Evolutionary conservation across 139 green algal species (phyloP).

Genomic region (Yamagishiella unicocca): DNA sequence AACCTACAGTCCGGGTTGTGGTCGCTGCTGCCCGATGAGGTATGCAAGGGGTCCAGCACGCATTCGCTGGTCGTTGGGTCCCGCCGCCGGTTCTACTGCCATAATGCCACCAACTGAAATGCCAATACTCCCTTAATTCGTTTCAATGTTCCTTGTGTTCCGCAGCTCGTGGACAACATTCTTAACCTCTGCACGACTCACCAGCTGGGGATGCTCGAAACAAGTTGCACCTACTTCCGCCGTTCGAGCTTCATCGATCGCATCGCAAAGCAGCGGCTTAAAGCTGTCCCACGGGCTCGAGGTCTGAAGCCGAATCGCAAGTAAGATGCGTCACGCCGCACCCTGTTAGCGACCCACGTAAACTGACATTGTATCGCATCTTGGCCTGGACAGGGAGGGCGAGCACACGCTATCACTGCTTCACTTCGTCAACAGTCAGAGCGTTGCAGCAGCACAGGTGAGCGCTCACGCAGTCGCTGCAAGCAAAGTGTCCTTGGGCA

Average conservation of each 20-base stretch:
- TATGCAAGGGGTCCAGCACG: background rate
- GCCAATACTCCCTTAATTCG: too few relatives aligned
- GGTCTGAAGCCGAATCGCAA: constrained; percentile 74
- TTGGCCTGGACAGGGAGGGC: constrained; percentile 60
- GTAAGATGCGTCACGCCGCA: constrained; percentile 45
- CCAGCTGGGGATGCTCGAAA: constrained; percentile 77
- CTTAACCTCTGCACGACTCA: constrained; percentile 67
- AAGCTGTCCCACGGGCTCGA: constrained; percentile 72
- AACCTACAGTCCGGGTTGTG: constrained; percentile 45
- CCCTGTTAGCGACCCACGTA: background rate
- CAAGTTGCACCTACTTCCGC: constrained; percentile 76
- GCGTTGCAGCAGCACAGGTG: constrained; percentile 71
- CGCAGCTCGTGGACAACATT: constrained; percentile 76
- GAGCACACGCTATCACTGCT: constrained; percentile 77
- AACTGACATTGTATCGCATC: background rate
- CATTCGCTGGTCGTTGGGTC: constrained; percentile 3
- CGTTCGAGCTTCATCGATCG: constrained; percentile 70
- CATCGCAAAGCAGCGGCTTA: constrained; percentile 71
- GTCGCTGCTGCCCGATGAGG: constrained; percentile 57
- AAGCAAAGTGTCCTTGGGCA: background rate
- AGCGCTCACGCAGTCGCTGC: too few relatives aligned
- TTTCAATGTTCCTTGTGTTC: background rate
- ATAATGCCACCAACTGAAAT: background rate
- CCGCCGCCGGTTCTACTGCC: background rate
- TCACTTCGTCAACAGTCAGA: constrained; percentile 80